Percentiles rank a stretch among this genome's conserved stretches.
These are phyloP conservation scores for Mycosphaerella arachidis DNA, from an alignment of 2,329 filamentous ascomycete species.

Conservation along the genomic window DNA sequence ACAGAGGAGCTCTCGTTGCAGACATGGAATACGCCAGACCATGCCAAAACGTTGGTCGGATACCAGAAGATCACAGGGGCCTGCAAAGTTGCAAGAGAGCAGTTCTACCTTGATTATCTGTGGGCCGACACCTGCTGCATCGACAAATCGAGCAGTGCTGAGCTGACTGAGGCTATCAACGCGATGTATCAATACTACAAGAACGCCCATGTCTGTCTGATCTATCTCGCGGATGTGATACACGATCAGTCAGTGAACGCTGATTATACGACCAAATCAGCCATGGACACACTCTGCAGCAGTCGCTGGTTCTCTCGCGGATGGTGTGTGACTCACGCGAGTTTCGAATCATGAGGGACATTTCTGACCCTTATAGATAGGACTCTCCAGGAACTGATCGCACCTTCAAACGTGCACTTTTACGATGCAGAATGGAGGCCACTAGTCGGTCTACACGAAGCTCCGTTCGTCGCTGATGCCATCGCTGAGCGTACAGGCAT, in stretches of 20 bases:
- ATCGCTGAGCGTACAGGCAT: background rate
- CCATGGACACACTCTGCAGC: too few species aligned
- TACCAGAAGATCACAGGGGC: background rate
- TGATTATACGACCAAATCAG: background rate
- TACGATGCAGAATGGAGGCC: too few species aligned
- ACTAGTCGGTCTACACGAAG: too few species aligned
- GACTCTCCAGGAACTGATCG: too few species aligned
- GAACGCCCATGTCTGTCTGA: background rate
- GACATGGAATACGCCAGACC: background rate
- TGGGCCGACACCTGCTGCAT: background rate
- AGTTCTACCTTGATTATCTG: too few species aligned
- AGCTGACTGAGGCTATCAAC: background rate
- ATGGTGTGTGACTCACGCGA: too few species aligned
- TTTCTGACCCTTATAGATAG: too few species aligned
- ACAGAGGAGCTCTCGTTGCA: slow-evolving; percentile 9
- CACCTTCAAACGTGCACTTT: too few species aligned
- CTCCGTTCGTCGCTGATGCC: too few species aligned
- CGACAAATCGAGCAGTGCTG: background rate
- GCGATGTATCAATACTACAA: background rate
- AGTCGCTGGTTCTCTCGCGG: too few species aligned
- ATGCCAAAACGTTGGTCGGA: background rate
- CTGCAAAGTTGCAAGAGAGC: too few species aligned
- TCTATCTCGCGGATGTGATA: background rate
- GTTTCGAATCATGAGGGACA: too few species aligned
- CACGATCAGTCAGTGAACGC: background rate